These are phyloP conservation scores for Penicillium alfredii DNA, from an alignment of 495 filamentous ascomycete genomes.

Conservation along the genomic window DNA sequence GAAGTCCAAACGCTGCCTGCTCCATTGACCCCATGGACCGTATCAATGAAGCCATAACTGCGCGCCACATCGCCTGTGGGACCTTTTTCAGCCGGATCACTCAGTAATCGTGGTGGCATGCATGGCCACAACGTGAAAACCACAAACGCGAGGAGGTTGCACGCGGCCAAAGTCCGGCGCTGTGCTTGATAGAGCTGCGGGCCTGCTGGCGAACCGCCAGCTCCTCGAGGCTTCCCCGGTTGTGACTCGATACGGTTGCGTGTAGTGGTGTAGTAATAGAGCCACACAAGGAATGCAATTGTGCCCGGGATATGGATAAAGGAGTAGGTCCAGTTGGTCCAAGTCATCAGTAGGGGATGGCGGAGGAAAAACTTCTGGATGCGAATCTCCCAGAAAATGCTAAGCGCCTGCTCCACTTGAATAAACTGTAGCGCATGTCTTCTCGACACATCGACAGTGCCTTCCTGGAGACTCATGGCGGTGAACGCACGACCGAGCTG, in stretches of 20 bases:
- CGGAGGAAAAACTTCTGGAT: constrained; percentile 52
- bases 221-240: constrained; percentile 28
- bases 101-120: constrained; percentile 72
- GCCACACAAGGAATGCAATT: constrained; percentile 60
- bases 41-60: constrained; percentile 67
- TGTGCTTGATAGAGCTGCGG: constrained; percentile 52
- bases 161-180: constrained; percentile 64
- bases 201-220: constrained; percentile 39
- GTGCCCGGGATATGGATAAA: constrained; percentile 81
- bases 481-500: constrained; percentile 59
- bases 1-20: constrained; percentile 65
- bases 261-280: constrained; percentile 62
- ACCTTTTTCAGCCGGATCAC: constrained; percentile 41
- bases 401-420: constrained; percentile 45
- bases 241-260: constrained; percentile 36
- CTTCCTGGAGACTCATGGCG: constrained; percentile 52
- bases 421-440: constrained; percentile 54
- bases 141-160: constrained; percentile 71
- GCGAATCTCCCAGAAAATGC: constrained; percentile 51
- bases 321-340: constrained; percentile 63
- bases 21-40: constrained; percentile 61
- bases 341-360: constrained; percentile 37
- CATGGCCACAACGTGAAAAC: constrained; percentile 74
- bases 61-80: constrained; percentile 42
- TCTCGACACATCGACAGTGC: constrained; percentile 51